phyloP scores from a whole-genome alignment of 1,284 basidiomycete species.

The Lignosus rhinocerotis region DNA sequence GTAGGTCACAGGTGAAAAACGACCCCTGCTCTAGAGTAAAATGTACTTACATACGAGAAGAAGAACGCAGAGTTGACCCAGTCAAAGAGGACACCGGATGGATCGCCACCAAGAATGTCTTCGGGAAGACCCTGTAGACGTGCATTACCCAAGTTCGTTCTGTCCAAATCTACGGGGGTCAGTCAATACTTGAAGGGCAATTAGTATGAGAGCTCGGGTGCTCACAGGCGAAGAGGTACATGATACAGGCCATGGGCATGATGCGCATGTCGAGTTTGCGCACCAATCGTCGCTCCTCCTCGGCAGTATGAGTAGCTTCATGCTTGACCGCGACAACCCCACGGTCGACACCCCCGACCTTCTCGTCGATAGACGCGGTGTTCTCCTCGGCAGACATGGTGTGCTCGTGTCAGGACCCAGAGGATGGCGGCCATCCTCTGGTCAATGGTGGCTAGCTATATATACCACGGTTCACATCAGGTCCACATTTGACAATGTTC shows the following conservation, averaged over 20 bases:
- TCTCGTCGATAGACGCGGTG: conserved; percentile 11
- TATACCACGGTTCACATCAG: not conserved
- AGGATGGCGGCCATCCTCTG: not conserved
- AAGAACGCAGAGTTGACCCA: conserved; percentile 78
- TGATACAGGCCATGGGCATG: conserved; percentile 66
- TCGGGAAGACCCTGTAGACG: conserved; percentile 67
- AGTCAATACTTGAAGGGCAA: not conserved
- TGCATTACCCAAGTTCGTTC: conserved; percentile 77
- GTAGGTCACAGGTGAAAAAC: not conserved
- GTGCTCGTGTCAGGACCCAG: not conserved
- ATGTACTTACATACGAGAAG: conserved; percentile 64
- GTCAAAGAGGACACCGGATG: conserved; percentile 64
- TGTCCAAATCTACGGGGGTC: conserved; percentile 58
- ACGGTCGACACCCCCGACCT: not conserved
- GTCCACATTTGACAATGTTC: not conserved
- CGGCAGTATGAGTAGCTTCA: not conserved
- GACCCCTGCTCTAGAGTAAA: not conserved
- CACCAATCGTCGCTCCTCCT: conserved; percentile 58
- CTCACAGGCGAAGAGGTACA: conserved; percentile 77
- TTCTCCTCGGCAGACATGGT: conserved; percentile 17
- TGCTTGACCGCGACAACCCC: not conserved
- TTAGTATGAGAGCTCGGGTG: conserved; percentile 1
- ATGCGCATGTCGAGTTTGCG: conserved; percentile 69
- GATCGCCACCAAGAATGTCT: conserved; percentile 66
- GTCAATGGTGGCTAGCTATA: not conserved